Base-by-base conservation (phyloP, 768 basidiomycete species). In the Lactarius psammicola region DNA sequence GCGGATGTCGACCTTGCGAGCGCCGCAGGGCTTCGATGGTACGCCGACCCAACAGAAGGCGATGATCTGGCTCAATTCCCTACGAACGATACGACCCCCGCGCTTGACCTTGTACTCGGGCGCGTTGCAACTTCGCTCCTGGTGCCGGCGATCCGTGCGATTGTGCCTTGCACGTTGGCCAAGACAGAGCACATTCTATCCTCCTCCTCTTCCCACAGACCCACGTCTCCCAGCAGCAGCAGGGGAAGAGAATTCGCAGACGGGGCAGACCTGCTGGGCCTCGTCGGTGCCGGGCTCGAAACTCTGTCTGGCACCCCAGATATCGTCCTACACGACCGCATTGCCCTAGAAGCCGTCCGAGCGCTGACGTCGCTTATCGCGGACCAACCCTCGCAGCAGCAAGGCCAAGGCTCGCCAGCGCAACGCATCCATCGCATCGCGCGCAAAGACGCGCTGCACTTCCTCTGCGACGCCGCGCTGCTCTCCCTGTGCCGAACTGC, bases 391-490 rank as follows among this genome's bases (percentile, higher is more conserved):
- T 15, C 46, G 20, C 18, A 4, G 40, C 17, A 40, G 40, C 40
- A 28, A 13, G 10, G 49, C 49, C 23, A 13, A 51, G 11, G 13
- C 2, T 13, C 56, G 3, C 38, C 65, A 26, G 20, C 38, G 1
- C 65, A 57, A 17, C 65, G 60, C 20, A 30, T 69, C 2, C 58
- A 56, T 28, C 66, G 66, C 20, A 46, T 68, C 44, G 68, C 55
- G 26, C 62, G 66, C 36, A 69, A 68, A 34, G 66, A 69, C 20
- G 66, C 62, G 36, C 46, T 69, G 17, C 46, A 63, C 38, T 59
- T 63, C 13, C 59, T 69, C 20, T 69, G 66, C 15, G 56, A 66
- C 2, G 55, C 58, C 5, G n/a, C 53, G 13, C 51, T 46, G 3
- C 57, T 64, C 28, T 31, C 62, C 40, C 57, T 68, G 3, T 34